Conservation (phyloP, 2,329 filamentous ascomycete species). For the Zasmidium angulare region DNA sequence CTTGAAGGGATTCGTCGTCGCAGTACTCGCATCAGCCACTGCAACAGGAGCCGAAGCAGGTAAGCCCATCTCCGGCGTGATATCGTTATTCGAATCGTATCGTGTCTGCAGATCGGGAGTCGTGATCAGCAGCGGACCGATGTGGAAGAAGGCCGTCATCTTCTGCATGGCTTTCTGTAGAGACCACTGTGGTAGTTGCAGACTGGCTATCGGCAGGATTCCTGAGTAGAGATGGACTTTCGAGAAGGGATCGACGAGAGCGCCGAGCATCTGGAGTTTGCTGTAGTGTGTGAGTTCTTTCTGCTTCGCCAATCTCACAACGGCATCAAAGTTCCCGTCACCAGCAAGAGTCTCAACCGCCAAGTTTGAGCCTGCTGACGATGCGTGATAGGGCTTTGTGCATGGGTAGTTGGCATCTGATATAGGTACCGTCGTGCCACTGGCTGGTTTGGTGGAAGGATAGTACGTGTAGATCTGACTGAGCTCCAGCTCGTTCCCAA, state of each 20-base stretch:
- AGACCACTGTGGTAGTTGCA: slow-evolving; percentile 11
- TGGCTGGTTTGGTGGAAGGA: too few species aligned
- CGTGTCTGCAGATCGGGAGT: slow-evolving; percentile 1
- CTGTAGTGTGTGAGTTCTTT: neutral
- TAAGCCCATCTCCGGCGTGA: neutral
- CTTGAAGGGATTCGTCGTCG: neutral
- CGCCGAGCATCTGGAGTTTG: slow-evolving; percentile 1
- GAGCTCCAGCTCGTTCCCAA: too few species aligned
- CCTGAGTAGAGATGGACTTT: slow-evolving; percentile 9
- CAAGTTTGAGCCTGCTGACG: too few species aligned
- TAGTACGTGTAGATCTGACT: too few species aligned
- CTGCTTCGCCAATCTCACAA: neutral
- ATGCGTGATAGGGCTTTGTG: too few species aligned
- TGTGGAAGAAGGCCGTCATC: slow-evolving; percentile 10
- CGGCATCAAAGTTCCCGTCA: neutral
- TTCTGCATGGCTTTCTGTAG: slow-evolving; percentile 5
- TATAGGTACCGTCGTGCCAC: too few species aligned
- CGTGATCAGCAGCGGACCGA: slow-evolving; percentile 5
- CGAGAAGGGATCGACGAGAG: slow-evolving; percentile 6
- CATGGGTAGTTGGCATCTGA: too few species aligned
- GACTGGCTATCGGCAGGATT: slow-evolving; percentile 7
- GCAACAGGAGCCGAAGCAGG: neutral
- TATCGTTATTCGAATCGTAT: neutral
- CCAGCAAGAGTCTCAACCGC: too few species aligned
- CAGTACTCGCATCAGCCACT: neutral